Evolutionary conservation across 768 basidiomycete genomes (phyloP), one percentile per base, ranked within the genome.

Genomic region (Tricholoma bakamatsutake): DNA sequence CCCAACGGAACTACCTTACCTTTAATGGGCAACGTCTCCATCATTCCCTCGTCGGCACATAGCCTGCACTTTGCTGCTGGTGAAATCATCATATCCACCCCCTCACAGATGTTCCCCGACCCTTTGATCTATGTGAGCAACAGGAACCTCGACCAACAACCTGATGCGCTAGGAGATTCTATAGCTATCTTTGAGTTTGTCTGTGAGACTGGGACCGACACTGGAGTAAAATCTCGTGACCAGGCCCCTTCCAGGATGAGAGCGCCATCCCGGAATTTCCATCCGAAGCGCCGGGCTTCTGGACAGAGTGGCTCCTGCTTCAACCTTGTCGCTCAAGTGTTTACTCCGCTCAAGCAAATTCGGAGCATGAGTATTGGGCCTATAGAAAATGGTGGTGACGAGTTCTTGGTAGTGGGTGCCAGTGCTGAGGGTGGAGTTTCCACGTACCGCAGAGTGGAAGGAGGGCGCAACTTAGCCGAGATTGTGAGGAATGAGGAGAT

Each of bases 111-210:
- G 39, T 82, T 79, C 71, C 77, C 77, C 1, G 66, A 65, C 49
- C 71, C 76, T 3, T 74, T 76, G 56, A 75, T 84, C 58, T 84
- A 84, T 63, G 70, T 71, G 18, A 82, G 80, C 57, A 84, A 84
- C 67, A 74, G 83, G 51, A 83, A 84, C 65, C 73, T 71, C 4
- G 81, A 77, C 18, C 68, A 71, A 42, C 69, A 69, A 49, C 59
- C 64, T 27, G 80, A 82, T 59, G 65, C 74, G 24, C 69, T 69
- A 12, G 83, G 83, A 6, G 82, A 84, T 67, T 74, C 82, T 9
- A 81, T 83, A 51, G 81, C 80, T 21, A 77, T 84, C 58, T 82
- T 81, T 63, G 71, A 76, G 61, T 71, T 71, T 39, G 65, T 73
- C 42, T 68, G 69, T 50, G 59, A 59, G 17, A 59, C 66, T 5